Conservation (phyloP, 129 eudicot genomes). For the Ambrosia trifida region DNA sequence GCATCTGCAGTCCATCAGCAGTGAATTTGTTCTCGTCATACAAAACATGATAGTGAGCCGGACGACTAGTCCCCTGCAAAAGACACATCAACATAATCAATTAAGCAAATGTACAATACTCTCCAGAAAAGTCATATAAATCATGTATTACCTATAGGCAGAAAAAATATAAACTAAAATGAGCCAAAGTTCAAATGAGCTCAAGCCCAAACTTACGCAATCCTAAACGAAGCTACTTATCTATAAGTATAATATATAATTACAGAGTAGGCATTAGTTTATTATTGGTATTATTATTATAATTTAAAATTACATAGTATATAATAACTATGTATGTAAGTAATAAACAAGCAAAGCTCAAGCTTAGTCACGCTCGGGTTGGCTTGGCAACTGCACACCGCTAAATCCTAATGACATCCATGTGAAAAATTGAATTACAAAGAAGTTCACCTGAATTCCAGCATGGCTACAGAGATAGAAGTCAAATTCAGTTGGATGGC, state of each 20-base stretch:
- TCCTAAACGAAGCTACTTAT: no score
- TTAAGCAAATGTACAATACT: not conserved
- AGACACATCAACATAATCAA: not conserved
- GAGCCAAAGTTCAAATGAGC: not conserved
- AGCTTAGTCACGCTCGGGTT: not conserved
- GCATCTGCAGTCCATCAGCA: slow-evolving; percentile 61
- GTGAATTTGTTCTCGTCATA: slow-evolving; percentile 72
- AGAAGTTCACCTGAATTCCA: slow-evolving; percentile 65
- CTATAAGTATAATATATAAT: no score
- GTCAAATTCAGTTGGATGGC: slow-evolving; percentile 71
- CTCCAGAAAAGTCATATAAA: not conserved
- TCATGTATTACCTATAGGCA: not conserved
- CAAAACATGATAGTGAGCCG: slow-evolving; percentile 77
- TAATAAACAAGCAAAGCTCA: not conserved
- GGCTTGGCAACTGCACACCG: not conserved
- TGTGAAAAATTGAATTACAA: not conserved
- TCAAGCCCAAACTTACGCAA: not conserved
- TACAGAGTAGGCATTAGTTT: no score
- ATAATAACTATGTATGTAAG: no score
- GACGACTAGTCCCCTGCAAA: slow-evolving; percentile 79
- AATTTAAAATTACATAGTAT: no score
- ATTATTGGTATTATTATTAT: no score
- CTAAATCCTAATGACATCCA: not conserved
- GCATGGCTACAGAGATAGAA: slow-evolving; percentile 81
- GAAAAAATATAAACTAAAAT: not conserved